Base-by-base conservation (phyloP, 1,284 basidiomycete genomes). In the Heterobasidion parviporum region DNA sequence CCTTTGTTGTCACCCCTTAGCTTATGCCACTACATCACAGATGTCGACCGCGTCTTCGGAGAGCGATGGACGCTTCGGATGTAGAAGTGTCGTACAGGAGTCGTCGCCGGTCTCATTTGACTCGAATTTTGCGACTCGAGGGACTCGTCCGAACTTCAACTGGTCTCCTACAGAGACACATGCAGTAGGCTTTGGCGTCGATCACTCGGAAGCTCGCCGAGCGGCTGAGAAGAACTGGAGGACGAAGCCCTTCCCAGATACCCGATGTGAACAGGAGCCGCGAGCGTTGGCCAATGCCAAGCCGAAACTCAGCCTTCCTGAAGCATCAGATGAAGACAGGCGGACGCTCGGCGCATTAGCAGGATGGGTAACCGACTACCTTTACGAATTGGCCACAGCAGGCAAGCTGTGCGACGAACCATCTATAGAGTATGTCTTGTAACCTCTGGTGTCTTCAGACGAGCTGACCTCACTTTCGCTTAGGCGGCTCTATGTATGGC, bases 311-410 rank as follows among this genome's bases (percentile, higher is more conserved):
- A 41, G 26, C 26, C 26, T 41, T 41, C 38, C 38, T 41, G n/a
- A 10, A n/a, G 49, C 58, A 45, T 43, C 49, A 46, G 52, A 59
- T 36, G 53, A 56, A 14, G 58, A 58, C 36, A 59, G 26, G 51
- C 56, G 38, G 52, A 58, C 58, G 15, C 55, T 56, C 33, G 48
- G 57, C 36, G 54, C 54, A 9, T 52, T 60, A 38, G 54, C 59
- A 15, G 58, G 60, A 41, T 60, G 59, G 59, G 53, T 60, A 41
- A 54, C 54, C n/a, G 56, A 55, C 52, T 60, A 60, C 53, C 44
- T 60, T 38, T 60, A 59, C 41, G 58, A 18, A 18, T 56, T 59
- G 14, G 58, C 59, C n/a, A 57, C 54, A 35, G 50, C 54, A n/a
- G 59, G 59, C 32, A 53, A 54, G 46, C 43, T 60, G 48, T 58